Base-by-base conservation (phyloP, 108 stramenopile genomes). In the Pseudonitzschia delicatissima region DNA sequence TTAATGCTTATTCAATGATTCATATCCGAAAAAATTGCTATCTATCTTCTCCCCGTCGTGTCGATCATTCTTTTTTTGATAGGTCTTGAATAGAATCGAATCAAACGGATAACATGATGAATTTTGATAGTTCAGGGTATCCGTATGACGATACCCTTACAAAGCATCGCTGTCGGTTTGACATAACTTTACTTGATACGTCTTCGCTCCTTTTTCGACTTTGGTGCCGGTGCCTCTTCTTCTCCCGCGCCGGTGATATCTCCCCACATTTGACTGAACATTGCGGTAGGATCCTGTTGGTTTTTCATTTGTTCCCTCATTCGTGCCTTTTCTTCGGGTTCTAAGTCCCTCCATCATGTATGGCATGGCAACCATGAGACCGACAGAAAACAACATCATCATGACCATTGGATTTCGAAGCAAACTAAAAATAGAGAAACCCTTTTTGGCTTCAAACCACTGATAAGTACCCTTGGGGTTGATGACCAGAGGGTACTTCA, bases 331-430 rank as follows among this genome's bases (percentile, higher is more conserved):
- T 95, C 91, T 65, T 92, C 94, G 1, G 89, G 87, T 68, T 92
- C 91, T 64, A 95, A n/a, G 39, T 42, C 74, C 79, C 62, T 89
- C 91, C 94, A 95, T 95, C 84, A 95, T 86, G 44, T 77, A 89
- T 4, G 94, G 94, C 94, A 95, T 92, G 33, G 85, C 29, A 33
- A 84, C 69, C 89, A 95, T 86, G 70, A 87, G 51, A 23, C 81
- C 89, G 28, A 69, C 87, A 32, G 69, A 75, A 37, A 91, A 77
- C 4, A 88, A 31, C 91, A 92, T 91, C 89, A 95, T 91, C 29
- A 95, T 55, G 32, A 92, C 36, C 94, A 95, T 95, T 15, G 94
- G 94, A 78, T 92, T 95, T 77, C 92, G 88, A 17, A 95, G 76
- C 60, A 95, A 67, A 25, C 66, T 45, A 47, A 88, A 77, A 29